A percentile compares a stretch with the other conserved stretches of the same genome.
phyloP scores from a whole-genome alignment of 257 asterid species.

The Coffea eugenioides region DNA sequence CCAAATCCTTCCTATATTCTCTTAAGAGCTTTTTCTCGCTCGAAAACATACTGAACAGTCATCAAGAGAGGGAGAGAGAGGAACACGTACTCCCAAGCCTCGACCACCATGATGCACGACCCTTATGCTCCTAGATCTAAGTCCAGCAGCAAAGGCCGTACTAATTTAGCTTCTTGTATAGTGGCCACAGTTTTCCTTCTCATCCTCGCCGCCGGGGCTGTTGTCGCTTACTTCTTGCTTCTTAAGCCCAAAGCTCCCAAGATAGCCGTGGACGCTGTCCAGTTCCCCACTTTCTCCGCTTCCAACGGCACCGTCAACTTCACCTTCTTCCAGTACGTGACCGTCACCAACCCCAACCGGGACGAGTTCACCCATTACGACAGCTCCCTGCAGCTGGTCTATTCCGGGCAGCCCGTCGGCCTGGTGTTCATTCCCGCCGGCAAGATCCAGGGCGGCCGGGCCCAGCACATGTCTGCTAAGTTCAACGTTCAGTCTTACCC shows the following conservation, averaged over 20 bases:
- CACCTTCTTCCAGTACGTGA: conserved; percentile 81
- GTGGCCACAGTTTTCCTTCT: conserved; percentile 77
- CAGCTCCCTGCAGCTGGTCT: conserved; percentile 88
- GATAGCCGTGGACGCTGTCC: conserved; percentile 83
- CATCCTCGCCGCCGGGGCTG: conserved; percentile 53
- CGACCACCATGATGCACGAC: conserved; percentile 35
- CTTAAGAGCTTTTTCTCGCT: not conserved
- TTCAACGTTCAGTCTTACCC: conserved; percentile 73
- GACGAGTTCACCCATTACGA: conserved; percentile 92
- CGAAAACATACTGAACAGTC: not conserved
- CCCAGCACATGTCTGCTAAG: conserved; percentile 89
- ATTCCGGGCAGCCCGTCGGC: conserved; percentile 84
- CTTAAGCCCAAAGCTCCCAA: conserved; percentile 80
- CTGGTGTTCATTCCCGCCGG: conserved; percentile 87
- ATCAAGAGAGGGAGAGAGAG: not conserved
- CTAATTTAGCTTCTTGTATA: conserved; percentile 76
- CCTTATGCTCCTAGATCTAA: conserved; percentile 56
- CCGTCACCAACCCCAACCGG: conserved; percentile 87
- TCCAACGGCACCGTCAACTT: conserved; percentile 76
- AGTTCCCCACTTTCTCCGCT: conserved; percentile 78
- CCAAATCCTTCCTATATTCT: not conserved
- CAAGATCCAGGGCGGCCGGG: conserved; percentile 65
- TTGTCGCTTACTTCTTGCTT: conserved; percentile 63
- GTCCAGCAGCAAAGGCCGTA: conserved; percentile 37
- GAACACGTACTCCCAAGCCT: too few species aligned